Evolutionary conservation across 2,329 filamentous ascomycete species (phyloP), one percentile per base, ranked within the genome.

Genomic region (Ophiosphaerella narmari): DNA sequence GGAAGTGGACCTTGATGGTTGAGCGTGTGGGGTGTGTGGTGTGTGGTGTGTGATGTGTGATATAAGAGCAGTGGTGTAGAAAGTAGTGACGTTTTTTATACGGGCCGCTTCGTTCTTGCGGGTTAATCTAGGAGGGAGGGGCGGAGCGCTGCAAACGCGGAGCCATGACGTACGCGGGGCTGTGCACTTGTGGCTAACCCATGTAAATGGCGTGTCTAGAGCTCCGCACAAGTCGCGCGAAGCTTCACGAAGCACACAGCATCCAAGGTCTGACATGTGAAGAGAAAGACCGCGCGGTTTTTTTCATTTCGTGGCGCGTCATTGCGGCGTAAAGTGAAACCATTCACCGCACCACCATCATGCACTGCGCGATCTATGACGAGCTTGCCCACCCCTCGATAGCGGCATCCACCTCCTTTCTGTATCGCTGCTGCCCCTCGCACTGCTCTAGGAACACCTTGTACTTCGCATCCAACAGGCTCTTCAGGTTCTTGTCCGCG

Each of bases 361-460:
- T 9, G 21, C 37, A 14, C 12, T 39, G 21, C 37, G 13, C 6
- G 7, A 12, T 32, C 35, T 38, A 45, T 18, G 42, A 42, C 7
- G 24, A 32, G 7, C 12, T 31, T 12, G 32, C 43, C 72, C 72
- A 73, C 8, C 69, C 71, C 38, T 62, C 57, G 42, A 77, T 65
- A 11, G 75, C 77, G 21, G 68, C 82, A 70, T 99, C 89, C 8
- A 99, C 83, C 71, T 86, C 86, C 65, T 80, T 84, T 65, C 94
- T 83, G 72, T 96, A 97, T 53, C 82, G 80, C 73, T 90, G 87
- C 79, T 99, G 94, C 51, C 88, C 88, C 67, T 86, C 83, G 74
- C 90, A 94, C 80, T 96, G 91, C 75, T 97, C 90, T 48, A 97
- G 75, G 79, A 97, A 97, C n/a, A 99, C 85, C 67, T 90, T 87